Conservation (phyloP, 306 rosid genomes). For the Sicyos baderoa region DNA sequence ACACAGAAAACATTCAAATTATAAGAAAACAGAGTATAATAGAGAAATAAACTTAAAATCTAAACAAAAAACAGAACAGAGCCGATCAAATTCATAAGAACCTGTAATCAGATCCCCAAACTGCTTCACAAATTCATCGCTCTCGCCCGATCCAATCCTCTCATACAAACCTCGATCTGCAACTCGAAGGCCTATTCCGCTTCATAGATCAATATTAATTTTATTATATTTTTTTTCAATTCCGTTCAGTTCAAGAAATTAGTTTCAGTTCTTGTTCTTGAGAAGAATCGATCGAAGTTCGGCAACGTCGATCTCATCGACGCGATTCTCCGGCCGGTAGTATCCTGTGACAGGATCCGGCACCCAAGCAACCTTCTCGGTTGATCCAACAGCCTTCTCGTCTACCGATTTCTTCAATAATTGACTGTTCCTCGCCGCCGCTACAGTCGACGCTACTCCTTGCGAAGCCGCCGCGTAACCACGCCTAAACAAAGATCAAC, state of each 20-base stretch:
- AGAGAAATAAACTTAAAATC: not conserved
- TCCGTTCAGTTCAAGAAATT: not conserved
- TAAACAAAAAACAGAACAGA: not conserved
- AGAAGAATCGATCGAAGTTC: slow-evolving; percentile 61
- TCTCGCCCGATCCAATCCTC: slow-evolving; percentile 8
- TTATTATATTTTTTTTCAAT: not conserved
- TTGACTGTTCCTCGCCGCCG: slow-evolving; percentile 24
- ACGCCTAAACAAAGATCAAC: slow-evolving; percentile 36
- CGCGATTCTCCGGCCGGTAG: slow-evolving; percentile 62
- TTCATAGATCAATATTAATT: not conserved
- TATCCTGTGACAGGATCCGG: slow-evolving; percentile 86
- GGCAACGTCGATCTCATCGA: slow-evolving; percentile 56
- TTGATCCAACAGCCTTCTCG: slow-evolving; percentile 10
- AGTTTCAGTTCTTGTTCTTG: slow-evolving; percentile 25
- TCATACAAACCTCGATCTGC: not conserved
- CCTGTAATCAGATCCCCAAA: not conserved
- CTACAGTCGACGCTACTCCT: slow-evolving; percentile 30
- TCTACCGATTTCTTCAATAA: slow-evolving; percentile 39
- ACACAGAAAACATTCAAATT: not conserved
- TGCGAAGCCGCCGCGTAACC: slow-evolving; percentile 55
- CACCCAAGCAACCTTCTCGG: slow-evolving; percentile 67
- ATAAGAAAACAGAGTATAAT: not conserved
- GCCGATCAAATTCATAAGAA: not conserved
- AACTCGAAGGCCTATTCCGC: not conserved
- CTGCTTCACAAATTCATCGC: not conserved